These are phyloP conservation scores for Paracamarosporium sp. DNA, from an alignment of 2,329 filamentous ascomycete species.

Conservation along the genomic window DNA sequence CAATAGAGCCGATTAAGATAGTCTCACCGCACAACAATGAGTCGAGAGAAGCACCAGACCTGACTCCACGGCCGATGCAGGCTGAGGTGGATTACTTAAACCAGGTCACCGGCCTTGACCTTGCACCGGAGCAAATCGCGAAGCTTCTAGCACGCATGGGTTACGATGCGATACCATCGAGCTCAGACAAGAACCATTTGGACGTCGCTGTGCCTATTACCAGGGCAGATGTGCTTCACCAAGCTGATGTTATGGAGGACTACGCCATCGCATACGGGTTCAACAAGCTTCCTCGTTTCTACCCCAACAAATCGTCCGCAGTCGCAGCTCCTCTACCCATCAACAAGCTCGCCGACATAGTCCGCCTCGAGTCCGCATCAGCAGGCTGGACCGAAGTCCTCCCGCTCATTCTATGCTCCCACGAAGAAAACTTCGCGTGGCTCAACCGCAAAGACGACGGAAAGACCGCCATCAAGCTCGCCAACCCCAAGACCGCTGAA, in stretches of 20 bases:
- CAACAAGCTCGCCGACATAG: conserved; percentile 94
- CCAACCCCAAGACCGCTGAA: conserved; percentile 91
- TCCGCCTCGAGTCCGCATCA: conserved; percentile 88
- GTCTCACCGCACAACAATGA: conserved; percentile 89
- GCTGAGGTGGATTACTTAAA: conserved; percentile 95
- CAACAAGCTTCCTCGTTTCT: conserved; percentile 89
- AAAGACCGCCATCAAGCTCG: conserved; percentile 80
- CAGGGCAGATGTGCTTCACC: conserved; percentile 91
- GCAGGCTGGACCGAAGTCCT: conserved; percentile 96
- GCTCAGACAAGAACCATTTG: conserved; percentile 70
- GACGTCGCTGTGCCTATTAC: conserved; percentile 87
- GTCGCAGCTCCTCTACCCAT: conserved; percentile 86
- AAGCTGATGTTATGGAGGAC: conserved; percentile 99
- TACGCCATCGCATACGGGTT: conserved; percentile 96
- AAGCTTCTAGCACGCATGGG: conserved; percentile 88
- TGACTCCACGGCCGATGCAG: conserved; percentile 76
- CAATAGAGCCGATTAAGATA: conserved; percentile 91
- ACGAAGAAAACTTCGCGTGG: conserved; percentile 98
- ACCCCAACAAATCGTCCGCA: conserved; percentile 84
- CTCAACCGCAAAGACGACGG: conserved; percentile 90
- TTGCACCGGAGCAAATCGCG: conserved; percentile 77
- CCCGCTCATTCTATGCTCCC: conserved; percentile 94
- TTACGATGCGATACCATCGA: conserved; percentile 78
- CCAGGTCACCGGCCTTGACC: conserved; percentile 81
- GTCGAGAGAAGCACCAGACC: conserved; percentile 79